Evolutionary conservation across 768 basidiomycete genomes (phyloP), one percentile per base, ranked within the genome.

Genomic region (Collybiopsis confluens): DNA sequence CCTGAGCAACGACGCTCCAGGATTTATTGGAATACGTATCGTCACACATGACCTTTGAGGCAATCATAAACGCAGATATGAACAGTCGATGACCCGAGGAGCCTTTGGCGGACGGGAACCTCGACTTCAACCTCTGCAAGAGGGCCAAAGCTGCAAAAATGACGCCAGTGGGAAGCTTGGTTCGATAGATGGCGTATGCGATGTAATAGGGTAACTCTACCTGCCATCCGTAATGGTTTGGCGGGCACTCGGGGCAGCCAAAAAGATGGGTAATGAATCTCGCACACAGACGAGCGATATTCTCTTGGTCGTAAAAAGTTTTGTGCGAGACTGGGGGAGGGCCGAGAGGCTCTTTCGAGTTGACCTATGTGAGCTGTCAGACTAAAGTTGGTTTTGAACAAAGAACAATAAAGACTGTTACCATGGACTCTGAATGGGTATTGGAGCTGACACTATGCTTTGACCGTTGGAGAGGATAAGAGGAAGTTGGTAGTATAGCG

Each of bases 11-110:
- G 38, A 94, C 87, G 2, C 83, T 81, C 92, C 92, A 95, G 0
- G 88, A 90, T 65, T 92, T 92, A 78, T 94, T 94, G 11, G 88
- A 91, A 66, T 94, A 95, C 0, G 91, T 94, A 62, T 94, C 92
- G 73, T 95, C 92, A 70, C 92, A 93, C 47, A 92, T 88, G 21
- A 93, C 88, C 63, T 92, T 92, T 8, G 85, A 87, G 2, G 90
- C 82, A 64, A 94, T 90, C 92, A 95, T 95, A 68, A 92, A 92
- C 0, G 92, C 91, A 1, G 90, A 92, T 42, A 95, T 88, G 72
- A 93, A 94, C 9, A 97, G 72, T 0, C 92, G 80, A 64, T 97
- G 92, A 21, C 92, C 92, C 0, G 90, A 92, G 1, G 90, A 92
- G 8, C 93, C 92, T 24, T 88, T 81, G 8, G 92, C 92, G 4